These are phyloP conservation scores for Odontarrhena argentea DNA, from an alignment of 345 rosid genomes.

Conservation along the genomic window DNA sequence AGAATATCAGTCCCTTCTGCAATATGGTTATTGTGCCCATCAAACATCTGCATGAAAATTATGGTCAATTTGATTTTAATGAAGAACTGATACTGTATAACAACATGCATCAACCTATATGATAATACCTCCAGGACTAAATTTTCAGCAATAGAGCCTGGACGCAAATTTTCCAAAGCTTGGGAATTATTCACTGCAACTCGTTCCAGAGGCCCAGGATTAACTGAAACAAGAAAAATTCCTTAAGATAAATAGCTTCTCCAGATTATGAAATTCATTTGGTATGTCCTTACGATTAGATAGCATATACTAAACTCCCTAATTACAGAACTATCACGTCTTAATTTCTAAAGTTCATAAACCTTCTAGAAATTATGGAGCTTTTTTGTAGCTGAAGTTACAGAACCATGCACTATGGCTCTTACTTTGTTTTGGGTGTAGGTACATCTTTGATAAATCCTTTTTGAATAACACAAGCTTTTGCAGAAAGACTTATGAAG, in stretches of 20 bases:
- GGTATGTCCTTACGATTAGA: conserved; percentile 2
- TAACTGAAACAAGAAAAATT: conserved; percentile 43
- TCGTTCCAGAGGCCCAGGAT: conserved; percentile 50
- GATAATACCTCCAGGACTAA: conserved; percentile 59
- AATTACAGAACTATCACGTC: conserved; percentile 1
- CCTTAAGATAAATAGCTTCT: background rate
- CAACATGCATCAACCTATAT: background rate
- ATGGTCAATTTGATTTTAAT: conserved; percentile 3
- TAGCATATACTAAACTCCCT: conserved; percentile 2
- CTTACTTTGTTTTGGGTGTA: background rate
- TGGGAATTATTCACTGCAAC: conserved; percentile 37
- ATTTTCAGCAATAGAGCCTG: conserved; percentile 49
- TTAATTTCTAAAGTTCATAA: background rate
- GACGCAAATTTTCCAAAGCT: conserved; percentile 45
- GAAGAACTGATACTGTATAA: conserved; percentile 17
- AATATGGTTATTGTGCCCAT: conserved; percentile 56
- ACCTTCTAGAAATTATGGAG: background rate
- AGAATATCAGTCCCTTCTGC: conserved; percentile 48
- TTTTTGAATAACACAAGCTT: background rate
- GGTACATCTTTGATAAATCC: background rate
- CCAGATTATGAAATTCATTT: background rate
- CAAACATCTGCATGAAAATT: conserved; percentile 52
- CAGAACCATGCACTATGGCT: background rate
- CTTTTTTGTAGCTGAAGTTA: background rate
- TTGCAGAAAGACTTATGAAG: conserved; percentile 2